Evolutionary conservation across 2,329 filamentous ascomycete genomes (phyloP), one percentile per base, ranked within the genome.

Genomic region (Epichloe hybrida): DNA sequence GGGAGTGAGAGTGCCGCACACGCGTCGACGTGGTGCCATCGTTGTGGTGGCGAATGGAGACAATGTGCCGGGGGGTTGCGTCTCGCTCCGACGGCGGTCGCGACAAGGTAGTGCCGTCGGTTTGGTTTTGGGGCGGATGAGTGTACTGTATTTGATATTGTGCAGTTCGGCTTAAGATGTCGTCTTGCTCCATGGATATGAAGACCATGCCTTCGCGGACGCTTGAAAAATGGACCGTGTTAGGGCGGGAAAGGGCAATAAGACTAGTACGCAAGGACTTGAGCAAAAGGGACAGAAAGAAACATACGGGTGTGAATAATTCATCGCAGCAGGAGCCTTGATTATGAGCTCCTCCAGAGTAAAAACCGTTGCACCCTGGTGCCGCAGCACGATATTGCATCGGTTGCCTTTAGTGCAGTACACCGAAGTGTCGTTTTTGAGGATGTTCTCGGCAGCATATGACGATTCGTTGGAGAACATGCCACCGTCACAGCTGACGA

Each of bases 171-270:
- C 74, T 77, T 42, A 93, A 69, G 1, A 93, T 71, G 53, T 93
- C 83, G 57, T 94, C 82, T 38, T 83, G 79, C 40, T 81, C 78
- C 90, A 96, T 95, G 44, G 87, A 80, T 31, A 97, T 77, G 62
- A 96, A 96, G 1, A 97, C 79, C 76, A 96, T 84, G 43, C 93
- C 91, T 74, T 95, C 86, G 66, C 91, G 84, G 49, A 95, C 83
- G 50, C 87, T 91, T 21, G 11, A 9, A 40, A 27, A 20, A 20
- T 2, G 7, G 27, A 8, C 3, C 12, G n/a, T 39, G 21, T 17
- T 41, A 27, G 37, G 36, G 5, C 9, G 8, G 13, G 17, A 21
- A 27, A 53, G 17, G 41, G 36, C 20, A 48, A 17, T 17, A 9
- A 46, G 44, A 37, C 17, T 20, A 27, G 11, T 3, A 27, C 13